Conservation (phyloP, 257 asterid species). For the Fraxinus cuspidata region DNA sequence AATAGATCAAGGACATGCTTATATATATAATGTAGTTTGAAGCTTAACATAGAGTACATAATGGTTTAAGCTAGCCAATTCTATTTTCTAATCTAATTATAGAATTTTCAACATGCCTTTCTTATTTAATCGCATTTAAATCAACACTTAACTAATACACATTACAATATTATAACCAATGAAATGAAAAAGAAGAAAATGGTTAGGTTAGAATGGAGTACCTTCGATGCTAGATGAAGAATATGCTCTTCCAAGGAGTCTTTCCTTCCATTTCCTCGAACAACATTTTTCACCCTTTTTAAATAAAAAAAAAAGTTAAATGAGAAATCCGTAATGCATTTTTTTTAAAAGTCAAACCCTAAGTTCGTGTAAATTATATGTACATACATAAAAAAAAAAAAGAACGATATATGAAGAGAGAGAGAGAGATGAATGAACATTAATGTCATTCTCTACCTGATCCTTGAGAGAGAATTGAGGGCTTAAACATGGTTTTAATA, state of each 20-base stretch:
- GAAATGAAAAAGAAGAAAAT: too few species aligned
- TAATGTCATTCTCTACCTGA: constrained; percentile 17
- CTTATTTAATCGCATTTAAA: too few species aligned
- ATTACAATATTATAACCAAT: too few species aligned
- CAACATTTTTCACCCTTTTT: constrained; percentile 24
- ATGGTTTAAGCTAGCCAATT: too few species aligned
- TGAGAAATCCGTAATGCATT: neutral
- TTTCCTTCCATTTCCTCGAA: constrained; percentile 24
- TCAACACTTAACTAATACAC: too few species aligned
- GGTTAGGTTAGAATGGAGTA: constrained; percentile 1
- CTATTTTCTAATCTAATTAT: too few species aligned
- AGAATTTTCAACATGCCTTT: too few species aligned
- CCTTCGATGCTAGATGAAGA: constrained; percentile 22
- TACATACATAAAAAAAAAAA: neutral
- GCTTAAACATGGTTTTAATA: constrained; percentile 7
- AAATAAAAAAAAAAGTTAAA: neutral
- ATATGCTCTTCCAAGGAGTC: constrained; percentile 30
- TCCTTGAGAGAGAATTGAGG: constrained; percentile 1
- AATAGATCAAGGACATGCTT: too few species aligned
- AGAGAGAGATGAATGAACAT: constrained; percentile 2
- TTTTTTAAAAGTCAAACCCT: too few species aligned
- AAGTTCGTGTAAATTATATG: neutral
- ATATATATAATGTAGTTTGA: too few species aligned
- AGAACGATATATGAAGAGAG: neutral
- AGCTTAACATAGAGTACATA: too few species aligned